Conservation (phyloP, 1,284 basidiomycete species). For the Pyrrhoderma noxium region DNA sequence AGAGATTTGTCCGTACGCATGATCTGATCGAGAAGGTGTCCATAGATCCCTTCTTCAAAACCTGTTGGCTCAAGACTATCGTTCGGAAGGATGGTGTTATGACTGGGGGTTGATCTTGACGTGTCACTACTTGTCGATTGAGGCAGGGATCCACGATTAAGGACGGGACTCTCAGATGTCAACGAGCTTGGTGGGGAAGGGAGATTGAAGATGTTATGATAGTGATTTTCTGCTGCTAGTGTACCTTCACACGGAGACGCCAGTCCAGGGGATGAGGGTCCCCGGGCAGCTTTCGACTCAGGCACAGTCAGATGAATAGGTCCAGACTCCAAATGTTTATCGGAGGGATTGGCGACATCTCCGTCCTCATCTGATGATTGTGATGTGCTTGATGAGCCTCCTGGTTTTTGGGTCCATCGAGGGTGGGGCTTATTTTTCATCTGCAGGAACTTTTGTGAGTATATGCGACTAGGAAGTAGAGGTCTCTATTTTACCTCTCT, state of each 20-base stretch:
- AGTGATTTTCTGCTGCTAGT: constrained; percentile 13
- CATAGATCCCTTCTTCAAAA: constrained; percentile 14
- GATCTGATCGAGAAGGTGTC: constrained; percentile 19
- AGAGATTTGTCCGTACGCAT: constrained; percentile 13
- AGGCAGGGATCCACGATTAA: constrained; percentile 1
- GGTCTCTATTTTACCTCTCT: constrained; percentile 46
- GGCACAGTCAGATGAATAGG: constrained; percentile 4
- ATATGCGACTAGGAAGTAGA: constrained; percentile 9
- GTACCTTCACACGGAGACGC: constrained; percentile 8
- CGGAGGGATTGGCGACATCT: neutral
- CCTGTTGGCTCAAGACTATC: constrained; percentile 8
- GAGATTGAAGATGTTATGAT: constrained; percentile 9
- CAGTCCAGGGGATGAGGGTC: constrained; percentile 4
- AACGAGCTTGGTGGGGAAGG: constrained; percentile 14
- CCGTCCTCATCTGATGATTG: neutral
- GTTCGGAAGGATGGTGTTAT: constrained; percentile 9
- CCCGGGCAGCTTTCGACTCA: constrained; percentile 3
- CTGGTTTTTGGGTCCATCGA: constrained; percentile 42
- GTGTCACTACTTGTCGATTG: neutral
- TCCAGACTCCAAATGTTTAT: neutral
- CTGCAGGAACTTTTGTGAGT: constrained; percentile 26
- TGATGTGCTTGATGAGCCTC: constrained; percentile 22
- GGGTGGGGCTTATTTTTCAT: constrained; percentile 70
- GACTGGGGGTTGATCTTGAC: neutral
- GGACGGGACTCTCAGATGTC: constrained; percentile 8